Percentiles rank a stretch among this genome's conserved stretches.
These are phyloP conservation scores for Hansenula lynferdii DNA, from an alignment of 1,139 yeast species.

Conservation along the genomic window DNA sequence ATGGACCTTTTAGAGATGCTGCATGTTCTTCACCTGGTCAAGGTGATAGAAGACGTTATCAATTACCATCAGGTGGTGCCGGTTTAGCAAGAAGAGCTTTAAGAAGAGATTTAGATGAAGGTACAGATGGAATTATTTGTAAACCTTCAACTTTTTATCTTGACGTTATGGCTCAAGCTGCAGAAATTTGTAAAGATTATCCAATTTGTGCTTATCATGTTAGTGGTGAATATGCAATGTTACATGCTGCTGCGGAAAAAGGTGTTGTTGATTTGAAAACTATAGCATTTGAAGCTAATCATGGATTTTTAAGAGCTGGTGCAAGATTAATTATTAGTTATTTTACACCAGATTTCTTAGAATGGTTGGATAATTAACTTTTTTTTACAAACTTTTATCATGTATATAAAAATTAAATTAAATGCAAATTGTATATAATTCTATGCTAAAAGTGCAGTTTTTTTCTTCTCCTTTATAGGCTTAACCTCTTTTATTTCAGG, in stretches of 20 bases:
- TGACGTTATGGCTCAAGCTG: slow-evolving; percentile 86
- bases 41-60: slow-evolving; percentile 93
- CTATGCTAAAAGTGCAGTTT: slow-evolving; percentile 16
- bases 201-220: slow-evolving; percentile 97
- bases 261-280: slow-evolving; percentile 84
- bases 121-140: slow-evolving; percentile 92
- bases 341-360: slow-evolving; percentile 93
- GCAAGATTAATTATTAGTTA: slow-evolving; percentile 88
- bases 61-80: slow-evolving; percentile 87
- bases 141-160: slow-evolving; percentile 97
- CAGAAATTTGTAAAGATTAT: slow-evolving; percentile 72
- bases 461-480: slow-evolving; percentile 4
- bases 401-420: slow-evolving; percentile 1
- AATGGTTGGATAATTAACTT: slow-evolving; percentile 68
- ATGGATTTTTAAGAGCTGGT: slow-evolving; percentile 94
- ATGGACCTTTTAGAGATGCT: slow-evolving; percentile 98
- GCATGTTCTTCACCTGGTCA: slow-evolving; percentile 88
- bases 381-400: background rate
- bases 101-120: slow-evolving; percentile 80
- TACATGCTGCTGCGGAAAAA: slow-evolving; percentile 97
- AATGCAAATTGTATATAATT: background rate
- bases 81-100: slow-evolving; percentile 95
- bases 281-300: slow-evolving; percentile 89
- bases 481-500: background rate
- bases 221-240: slow-evolving; percentile 96